Evolutionary conservation across 495 filamentous ascomycete genomes (phyloP).

Genomic region (Penicillium roqueforti): DNA sequence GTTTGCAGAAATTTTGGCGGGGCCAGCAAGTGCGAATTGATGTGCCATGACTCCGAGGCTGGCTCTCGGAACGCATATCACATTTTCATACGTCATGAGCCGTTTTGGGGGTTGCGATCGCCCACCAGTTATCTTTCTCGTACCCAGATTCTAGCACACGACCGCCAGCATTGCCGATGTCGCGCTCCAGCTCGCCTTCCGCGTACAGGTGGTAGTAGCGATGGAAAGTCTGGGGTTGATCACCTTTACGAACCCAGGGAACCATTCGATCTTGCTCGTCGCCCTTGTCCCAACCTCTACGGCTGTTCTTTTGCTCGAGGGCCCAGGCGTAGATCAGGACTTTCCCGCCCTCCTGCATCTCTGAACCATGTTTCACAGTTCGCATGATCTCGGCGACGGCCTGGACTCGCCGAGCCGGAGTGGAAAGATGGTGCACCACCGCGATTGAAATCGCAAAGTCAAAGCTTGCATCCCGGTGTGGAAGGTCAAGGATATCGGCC

Average conservation of each 20-base stretch:
- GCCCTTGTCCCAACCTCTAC: slow-evolving; percentile 86
- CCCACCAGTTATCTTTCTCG: slow-evolving; percentile 99
- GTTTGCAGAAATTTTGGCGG: slow-evolving; percentile 11
- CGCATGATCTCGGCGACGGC: slow-evolving; percentile 70
- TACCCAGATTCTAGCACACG: slow-evolving; percentile 76
- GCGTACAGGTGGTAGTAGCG: slow-evolving; percentile 95
- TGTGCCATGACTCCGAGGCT: slow-evolving; percentile 30
- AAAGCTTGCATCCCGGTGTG: slow-evolving; percentile 62
- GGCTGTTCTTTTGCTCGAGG: slow-evolving; percentile 83
- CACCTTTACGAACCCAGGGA: slow-evolving; percentile 75
- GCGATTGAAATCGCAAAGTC: slow-evolving; percentile 96
- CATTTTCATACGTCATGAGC: slow-evolving; percentile 8
- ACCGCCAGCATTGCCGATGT: slow-evolving; percentile 73
- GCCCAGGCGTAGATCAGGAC: slow-evolving; percentile 95
- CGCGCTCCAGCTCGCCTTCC: slow-evolving; percentile 78
- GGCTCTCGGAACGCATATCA: slow-evolving; percentile 28
- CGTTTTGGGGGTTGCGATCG: slow-evolving; percentile 47
- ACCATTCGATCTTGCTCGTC: slow-evolving; percentile 91
- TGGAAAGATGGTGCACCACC: slow-evolving; percentile 92
- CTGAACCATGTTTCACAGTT: slow-evolving; percentile 49
- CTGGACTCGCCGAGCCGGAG: slow-evolving; percentile 65
- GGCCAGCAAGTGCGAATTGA: slow-evolving; percentile 6
- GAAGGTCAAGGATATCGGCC: slow-evolving; percentile 68
- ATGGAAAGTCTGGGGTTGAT: slow-evolving; percentile 55
- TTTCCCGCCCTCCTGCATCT: slow-evolving; percentile 48